Percentiles rank a stretch among this genome's conserved stretches.
phyloP scores from a whole-genome alignment of 352 stramenopile species.

The Phytophthora europaea region DNA sequence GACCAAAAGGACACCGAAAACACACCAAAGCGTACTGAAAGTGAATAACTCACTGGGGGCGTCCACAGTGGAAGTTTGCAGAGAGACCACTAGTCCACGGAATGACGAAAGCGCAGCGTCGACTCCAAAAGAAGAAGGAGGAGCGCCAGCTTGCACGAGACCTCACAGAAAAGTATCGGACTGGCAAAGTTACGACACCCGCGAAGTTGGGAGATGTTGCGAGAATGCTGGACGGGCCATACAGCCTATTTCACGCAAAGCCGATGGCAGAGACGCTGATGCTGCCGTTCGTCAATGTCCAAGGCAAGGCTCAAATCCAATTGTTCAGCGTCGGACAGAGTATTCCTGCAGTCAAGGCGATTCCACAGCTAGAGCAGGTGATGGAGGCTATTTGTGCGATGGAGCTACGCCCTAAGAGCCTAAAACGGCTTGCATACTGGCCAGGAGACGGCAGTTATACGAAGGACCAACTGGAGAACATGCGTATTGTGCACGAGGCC shows the following conservation, averaged over 20 bases:
- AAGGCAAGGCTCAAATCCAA: too few relatives aligned
- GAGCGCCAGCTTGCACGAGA: background rate
- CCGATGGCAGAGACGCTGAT: background rate
- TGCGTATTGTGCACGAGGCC: too few relatives aligned
- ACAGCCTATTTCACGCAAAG: conserved; percentile 8
- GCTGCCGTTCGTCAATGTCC: background rate
- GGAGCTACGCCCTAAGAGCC: background rate
- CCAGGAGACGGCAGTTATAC: background rate
- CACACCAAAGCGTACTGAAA: conserved; percentile 1
- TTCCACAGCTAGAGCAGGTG: too few relatives aligned
- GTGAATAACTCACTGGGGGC: background rate
- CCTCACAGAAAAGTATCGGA: conserved; percentile 3
- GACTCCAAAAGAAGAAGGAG: background rate
- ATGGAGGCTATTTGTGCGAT: conserved; percentile 1
- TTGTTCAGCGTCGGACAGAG: too few relatives aligned
- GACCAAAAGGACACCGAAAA: background rate
- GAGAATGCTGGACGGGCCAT: background rate
- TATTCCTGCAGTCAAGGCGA: too few relatives aligned
- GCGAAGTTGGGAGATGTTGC: too few relatives aligned
- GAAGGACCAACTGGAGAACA: too few relatives aligned
- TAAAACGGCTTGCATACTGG: conserved; percentile 9
- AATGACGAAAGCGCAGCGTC: background rate
- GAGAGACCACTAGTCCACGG: background rate
- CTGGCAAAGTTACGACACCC: background rate
- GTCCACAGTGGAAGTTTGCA: background rate